Percentiles rank a stretch among this genome's conserved stretches.
These are phyloP conservation scores for Kodamaea sp. DNA, from an alignment of 1,139 yeast species.

Conservation along the genomic window DNA sequence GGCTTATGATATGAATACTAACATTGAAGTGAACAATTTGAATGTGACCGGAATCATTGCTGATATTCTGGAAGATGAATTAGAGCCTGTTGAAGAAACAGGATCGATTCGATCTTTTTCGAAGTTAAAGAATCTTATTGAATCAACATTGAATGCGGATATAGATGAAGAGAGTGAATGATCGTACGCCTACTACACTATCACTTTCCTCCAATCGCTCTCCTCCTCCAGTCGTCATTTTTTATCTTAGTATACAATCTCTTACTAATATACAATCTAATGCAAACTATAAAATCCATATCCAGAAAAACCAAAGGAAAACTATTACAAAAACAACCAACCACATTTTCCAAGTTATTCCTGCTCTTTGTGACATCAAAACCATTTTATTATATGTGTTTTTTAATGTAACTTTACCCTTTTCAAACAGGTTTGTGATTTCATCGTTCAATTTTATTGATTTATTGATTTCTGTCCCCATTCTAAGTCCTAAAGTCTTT, in stretches of 20 bases:
- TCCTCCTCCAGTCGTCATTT: too few relatives aligned
- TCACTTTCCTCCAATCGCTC: too few relatives aligned
- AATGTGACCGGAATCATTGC: conserved; percentile 13
- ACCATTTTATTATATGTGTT: conserved; percentile 73
- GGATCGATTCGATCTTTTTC: conserved; percentile 11
- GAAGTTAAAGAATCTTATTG: conserved; percentile 9
- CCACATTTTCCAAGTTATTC: conserved; percentile 82
- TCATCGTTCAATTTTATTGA: conserved; percentile 61
- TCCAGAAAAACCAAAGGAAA: conserved; percentile 68
- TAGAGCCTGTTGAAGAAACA: conserved; percentile 1
- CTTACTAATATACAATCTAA: too few relatives aligned
- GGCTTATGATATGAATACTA: conserved; percentile 11
- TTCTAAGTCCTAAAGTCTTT: conserved; percentile 65
- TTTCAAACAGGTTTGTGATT: conserved; percentile 45
- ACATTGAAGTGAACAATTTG: conserved; percentile 9
- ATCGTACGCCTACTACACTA: too few relatives aligned
- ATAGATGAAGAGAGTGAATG: too few relatives aligned
- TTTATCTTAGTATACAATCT: too few relatives aligned
- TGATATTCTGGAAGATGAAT: conserved; percentile 3
- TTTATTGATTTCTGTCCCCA: conserved; percentile 84
- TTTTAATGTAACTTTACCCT: conserved; percentile 48
- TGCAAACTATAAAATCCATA: conserved; percentile 49
- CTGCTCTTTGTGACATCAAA: conserved; percentile 77
- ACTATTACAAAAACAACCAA: conserved; percentile 60
- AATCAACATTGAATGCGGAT: too few relatives aligned